phyloP scores from a whole-genome alignment of 495 filamentous ascomycete genomes.

The Annulohypoxylon bovei region DNA sequence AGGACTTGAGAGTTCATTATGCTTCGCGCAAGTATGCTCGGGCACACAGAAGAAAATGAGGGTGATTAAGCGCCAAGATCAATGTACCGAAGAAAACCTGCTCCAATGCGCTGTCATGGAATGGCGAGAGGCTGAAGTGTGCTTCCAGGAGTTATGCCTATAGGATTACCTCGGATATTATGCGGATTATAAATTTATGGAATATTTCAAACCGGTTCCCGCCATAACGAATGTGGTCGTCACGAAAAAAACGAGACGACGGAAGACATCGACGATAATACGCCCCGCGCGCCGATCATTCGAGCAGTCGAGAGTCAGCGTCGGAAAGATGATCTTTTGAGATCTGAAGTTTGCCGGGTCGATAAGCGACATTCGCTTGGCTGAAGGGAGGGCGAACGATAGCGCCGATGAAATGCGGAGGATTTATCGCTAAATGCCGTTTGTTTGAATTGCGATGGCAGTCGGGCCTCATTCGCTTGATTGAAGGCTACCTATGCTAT shows the following conservation, averaged over 20 bases:
- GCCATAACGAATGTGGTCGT: neutral
- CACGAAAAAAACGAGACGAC: neutral
- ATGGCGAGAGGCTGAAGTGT: conserved; percentile 37
- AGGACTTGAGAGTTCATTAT: conserved; percentile 37
- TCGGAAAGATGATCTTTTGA: neutral
- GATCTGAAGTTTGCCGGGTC: neutral
- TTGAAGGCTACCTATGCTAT: conserved; percentile 4
- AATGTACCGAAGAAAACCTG: conserved; percentile 41
- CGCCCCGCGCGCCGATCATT: neutral
- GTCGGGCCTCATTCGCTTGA: neutral
- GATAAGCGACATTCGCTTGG: neutral
- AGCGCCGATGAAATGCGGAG: conserved; percentile 3
- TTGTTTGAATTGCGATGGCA: neutral
- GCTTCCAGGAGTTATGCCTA: conserved; percentile 39
- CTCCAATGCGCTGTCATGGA: conserved; percentile 35
- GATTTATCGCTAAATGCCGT: neutral
- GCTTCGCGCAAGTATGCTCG: conserved; percentile 35
- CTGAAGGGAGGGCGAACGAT: neutral
- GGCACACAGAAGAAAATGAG: neutral
- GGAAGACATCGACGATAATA: neutral
- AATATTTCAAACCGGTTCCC: neutral
- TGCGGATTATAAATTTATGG: neutral
- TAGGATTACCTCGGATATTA: conserved; percentile 6
- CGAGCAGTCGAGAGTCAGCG: neutral
- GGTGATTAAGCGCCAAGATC: conserved; percentile 31